phyloP scores from a whole-genome alignment of 2,329 filamentous ascomycete species.

The Botrytis deweyae region DNA sequence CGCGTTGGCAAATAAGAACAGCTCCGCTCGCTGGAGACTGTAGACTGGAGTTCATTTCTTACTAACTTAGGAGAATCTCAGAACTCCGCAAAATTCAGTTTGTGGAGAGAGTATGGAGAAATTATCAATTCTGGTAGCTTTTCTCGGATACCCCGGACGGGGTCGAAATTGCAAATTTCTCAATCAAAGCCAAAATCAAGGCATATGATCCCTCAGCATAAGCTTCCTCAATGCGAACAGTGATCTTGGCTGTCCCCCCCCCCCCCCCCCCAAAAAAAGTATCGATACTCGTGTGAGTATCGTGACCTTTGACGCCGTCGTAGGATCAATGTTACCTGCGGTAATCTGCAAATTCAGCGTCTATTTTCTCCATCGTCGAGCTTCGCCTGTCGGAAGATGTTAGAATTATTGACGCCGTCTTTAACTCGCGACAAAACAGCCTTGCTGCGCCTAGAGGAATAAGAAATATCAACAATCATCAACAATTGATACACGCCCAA shows the following conservation, averaged over 20 bases:
- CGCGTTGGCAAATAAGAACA: neutral
- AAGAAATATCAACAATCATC: neutral
- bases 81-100: neutral
- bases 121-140: neutral
- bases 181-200: neutral
- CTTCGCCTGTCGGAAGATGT: neutral
- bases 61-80: neutral
- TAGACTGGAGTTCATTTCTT: neutral
- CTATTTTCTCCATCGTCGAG: neutral
- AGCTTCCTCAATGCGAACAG: neutral
- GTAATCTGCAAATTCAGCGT: neutral
- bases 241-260: neutral
- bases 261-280: neutral
- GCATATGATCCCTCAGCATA: neutral
- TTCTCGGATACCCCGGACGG: neutral
- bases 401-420: neutral
- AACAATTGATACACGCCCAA: neutral
- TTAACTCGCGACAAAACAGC: neutral
- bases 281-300: neutral
- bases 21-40: neutral
- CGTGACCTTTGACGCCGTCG: neutral
- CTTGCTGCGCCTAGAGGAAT: neutral
- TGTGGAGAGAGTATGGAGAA: conserved; percentile 11
- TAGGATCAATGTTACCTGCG: neutral
- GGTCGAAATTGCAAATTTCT: neutral